Evolutionary conservation across 2,329 filamentous ascomycete genomes (phyloP).

Genomic region (Graphiopsis chlorocephala): DNA sequence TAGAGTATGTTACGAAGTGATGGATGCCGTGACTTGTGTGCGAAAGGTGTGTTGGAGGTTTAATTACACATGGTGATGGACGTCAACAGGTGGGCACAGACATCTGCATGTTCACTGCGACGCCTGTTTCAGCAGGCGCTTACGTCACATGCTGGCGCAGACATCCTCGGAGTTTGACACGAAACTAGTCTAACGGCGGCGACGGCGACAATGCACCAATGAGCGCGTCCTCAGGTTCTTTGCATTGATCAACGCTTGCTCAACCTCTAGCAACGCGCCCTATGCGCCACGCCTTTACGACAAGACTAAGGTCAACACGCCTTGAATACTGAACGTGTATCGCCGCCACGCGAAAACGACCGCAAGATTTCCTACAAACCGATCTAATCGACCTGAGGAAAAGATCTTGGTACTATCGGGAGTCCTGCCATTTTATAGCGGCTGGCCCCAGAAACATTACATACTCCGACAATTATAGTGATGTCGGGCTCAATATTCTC

Average conservation of each 20-base stretch:
- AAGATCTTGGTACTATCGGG: not conserved
- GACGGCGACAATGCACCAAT: slow-evolving; percentile 1
- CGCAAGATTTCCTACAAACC: not conserved
- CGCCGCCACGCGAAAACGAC: not conserved
- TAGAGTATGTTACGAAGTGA: not conserved
- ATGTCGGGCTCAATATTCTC: slow-evolving; percentile 4
- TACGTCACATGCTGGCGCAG: slow-evolving; percentile 4
- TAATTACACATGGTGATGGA: not conserved
- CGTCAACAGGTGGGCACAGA: not conserved
- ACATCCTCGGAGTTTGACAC: not conserved
- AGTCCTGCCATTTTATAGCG: not conserved
- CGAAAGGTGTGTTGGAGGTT: not conserved
- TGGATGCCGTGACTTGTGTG: not conserved
- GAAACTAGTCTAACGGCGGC: not conserved
- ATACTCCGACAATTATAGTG: not conserved
- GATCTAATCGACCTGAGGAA: not conserved
- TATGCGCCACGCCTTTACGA: not conserved
- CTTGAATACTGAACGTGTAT: not conserved
- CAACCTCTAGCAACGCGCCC: not conserved
- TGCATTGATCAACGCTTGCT: slow-evolving; percentile 5
- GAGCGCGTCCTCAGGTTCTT: not conserved
- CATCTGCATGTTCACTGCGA: slow-evolving; percentile 2
- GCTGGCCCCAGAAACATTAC: not conserved
- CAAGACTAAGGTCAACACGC: not conserved
- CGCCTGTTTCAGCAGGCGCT: not conserved